Evolutionary conservation across 495 filamentous ascomycete genomes (phyloP).

Genomic region (Aspergillus conjunctus): DNA sequence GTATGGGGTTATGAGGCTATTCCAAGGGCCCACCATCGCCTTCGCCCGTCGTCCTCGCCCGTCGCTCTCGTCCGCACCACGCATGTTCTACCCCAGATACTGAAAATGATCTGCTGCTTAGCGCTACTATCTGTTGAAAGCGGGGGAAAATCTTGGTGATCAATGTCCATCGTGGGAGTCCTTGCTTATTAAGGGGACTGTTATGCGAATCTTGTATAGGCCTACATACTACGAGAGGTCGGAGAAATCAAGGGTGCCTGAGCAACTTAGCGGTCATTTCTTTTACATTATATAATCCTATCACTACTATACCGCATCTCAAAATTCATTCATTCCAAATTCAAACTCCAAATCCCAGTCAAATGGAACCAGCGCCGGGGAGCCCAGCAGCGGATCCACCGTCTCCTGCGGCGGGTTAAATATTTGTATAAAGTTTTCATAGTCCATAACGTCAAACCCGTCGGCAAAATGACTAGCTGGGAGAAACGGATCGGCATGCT

Average conservation of each 20-base stretch:
- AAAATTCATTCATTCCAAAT: conserved; percentile 9
- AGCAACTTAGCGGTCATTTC: no score
- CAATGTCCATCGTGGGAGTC: no score
- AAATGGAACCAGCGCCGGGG: neutral
- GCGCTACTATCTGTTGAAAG: no score
- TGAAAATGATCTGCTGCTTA: no score
- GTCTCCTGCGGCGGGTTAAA: conserved; percentile 1
- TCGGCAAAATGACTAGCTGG: neutral
- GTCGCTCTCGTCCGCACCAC: conserved; percentile 10
- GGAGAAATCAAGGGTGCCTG: no score
- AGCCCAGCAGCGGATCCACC: neutral
- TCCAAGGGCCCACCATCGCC: neutral
- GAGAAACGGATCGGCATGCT: neutral
- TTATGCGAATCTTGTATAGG: no score
- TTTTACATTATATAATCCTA: no score
- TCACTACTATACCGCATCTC: no score
- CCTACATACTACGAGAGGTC: no score
- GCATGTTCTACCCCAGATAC: no score
- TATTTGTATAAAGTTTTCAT: conserved; percentile 5
- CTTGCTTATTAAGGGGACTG: no score
- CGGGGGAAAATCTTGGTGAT: no score
- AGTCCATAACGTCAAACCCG: neutral
- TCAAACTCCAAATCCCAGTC: conserved; percentile 11
- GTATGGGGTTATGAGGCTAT: neutral
- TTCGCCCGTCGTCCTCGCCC: conserved; percentile 2